These are phyloP conservation scores for Penicillium coffeae DNA, from an alignment of 495 filamentous ascomycete species.

Conservation along the genomic window DNA sequence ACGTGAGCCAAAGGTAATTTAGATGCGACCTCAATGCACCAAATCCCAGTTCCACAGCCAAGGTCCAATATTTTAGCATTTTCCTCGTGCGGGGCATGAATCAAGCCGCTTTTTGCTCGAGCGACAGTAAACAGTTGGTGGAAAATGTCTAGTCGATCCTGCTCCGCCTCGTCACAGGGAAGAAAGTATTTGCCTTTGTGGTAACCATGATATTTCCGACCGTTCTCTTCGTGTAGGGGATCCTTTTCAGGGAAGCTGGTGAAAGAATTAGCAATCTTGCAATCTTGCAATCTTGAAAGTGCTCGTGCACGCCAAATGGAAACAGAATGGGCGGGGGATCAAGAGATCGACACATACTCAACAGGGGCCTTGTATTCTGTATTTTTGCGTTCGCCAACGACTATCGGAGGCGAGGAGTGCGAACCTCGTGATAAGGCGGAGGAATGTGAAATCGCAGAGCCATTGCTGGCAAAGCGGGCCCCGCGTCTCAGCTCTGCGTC, in stretches of 20 bases:
- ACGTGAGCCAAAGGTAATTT: conserved; percentile 61
- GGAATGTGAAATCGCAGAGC: conserved; percentile 26
- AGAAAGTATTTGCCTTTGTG: conserved; percentile 47
- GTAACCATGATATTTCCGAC: conserved; percentile 46
- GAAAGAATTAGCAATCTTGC: conserved; percentile 1
- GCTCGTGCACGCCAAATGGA: neutral
- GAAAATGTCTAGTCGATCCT: conserved; percentile 73
- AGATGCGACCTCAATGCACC: conserved; percentile 81
- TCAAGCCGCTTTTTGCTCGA: conserved; percentile 50
- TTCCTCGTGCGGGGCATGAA: conserved; percentile 49
- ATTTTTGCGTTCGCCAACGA: conserved; percentile 26
- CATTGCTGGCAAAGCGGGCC: conserved; percentile 31
- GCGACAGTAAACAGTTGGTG: conserved; percentile 71
- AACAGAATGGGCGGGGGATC: neutral
- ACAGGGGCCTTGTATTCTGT: neutral
- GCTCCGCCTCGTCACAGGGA: conserved; percentile 58
- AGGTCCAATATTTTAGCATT: conserved; percentile 68
- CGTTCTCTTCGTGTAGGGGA: conserved; percentile 42
- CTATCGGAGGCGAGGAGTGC: conserved; percentile 16
- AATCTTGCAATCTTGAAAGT: too few species aligned
- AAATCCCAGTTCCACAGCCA: conserved; percentile 87
- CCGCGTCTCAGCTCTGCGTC: conserved; percentile 1
- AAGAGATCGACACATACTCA: neutral
- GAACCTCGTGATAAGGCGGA: conserved; percentile 21
- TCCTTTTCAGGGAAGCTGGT: conserved; percentile 34